Conservation (phyloP, 2,329 filamentous ascomycete genomes). For the Colletotrichum sojae region DNA sequence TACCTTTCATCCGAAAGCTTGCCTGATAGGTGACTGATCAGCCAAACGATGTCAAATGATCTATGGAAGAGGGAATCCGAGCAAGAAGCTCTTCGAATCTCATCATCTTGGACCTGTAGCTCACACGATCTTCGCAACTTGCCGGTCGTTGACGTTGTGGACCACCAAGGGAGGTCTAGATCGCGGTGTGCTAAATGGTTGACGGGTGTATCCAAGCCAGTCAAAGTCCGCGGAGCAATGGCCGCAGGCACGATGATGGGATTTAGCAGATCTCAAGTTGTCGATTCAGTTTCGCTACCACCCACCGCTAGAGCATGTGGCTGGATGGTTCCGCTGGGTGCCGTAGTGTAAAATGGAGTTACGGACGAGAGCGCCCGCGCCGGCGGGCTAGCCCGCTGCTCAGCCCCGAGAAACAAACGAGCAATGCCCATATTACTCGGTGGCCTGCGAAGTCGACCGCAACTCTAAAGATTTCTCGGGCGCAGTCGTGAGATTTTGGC, state of each 20-base stretch:
- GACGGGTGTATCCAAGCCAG: not conserved
- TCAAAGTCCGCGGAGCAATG: not conserved
- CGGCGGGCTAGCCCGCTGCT: not conserved
- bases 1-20: too few relatives aligned
- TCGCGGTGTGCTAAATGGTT: not conserved
- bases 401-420: slow-evolving; percentile 1
- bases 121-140: not conserved
- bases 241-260: not conserved
- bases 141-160: not conserved
- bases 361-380: slow-evolving; percentile 8
- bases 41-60: not conserved
- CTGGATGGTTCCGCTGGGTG: not conserved
- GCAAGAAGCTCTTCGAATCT: not conserved
- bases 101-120: not conserved
- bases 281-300: not conserved
- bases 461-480: not conserved
- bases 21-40: not conserved
- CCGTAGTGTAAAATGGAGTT: not conserved
- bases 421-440: not conserved
- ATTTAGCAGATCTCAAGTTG: not conserved
- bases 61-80: not conserved
- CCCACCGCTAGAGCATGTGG: not conserved
- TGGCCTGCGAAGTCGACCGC: not conserved
- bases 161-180: not conserved
- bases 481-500: not conserved